phyloP scores from a whole-genome alignment of 805 yeast species.

The Saturnispora saitoi region DNA sequence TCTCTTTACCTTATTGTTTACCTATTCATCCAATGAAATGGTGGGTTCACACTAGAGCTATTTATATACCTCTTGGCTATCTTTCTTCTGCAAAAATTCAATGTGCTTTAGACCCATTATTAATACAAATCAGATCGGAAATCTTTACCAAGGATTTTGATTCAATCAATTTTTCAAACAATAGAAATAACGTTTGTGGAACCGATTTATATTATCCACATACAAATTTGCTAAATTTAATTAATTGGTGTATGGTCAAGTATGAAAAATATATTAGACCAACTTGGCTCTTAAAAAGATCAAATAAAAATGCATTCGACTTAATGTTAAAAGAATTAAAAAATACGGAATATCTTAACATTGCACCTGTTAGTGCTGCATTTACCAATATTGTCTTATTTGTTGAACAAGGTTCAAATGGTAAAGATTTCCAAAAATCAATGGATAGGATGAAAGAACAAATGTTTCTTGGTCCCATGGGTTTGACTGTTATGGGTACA shows the following conservation, averaged over 20 bases:
- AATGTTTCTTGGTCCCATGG: constrained; percentile 79
- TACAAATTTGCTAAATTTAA: constrained; percentile 51
- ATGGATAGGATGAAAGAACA: constrained; percentile 62
- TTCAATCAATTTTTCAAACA: constrained; percentile 53
- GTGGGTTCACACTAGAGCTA: constrained; percentile 98
- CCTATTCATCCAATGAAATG: constrained; percentile 93
- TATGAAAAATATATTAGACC: constrained; percentile 78
- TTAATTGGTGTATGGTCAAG: constrained; percentile 48
- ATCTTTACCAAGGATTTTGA: constrained; percentile 64
- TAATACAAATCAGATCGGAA: constrained; percentile 63
- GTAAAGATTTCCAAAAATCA: constrained; percentile 49
- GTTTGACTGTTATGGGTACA: constrained; percentile 92
- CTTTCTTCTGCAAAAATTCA: constrained; percentile 47
- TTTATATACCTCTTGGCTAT: constrained; percentile 82
- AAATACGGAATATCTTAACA: constrained; percentile 75
- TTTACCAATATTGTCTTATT: constrained; percentile 68
- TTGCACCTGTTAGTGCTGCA: constrained; percentile 92
- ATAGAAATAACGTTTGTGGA: constrained; percentile 82
- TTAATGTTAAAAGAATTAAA: constrained; percentile 62
- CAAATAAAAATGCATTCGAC: constrained; percentile 48
- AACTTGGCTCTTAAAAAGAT: constrained; percentile 48
- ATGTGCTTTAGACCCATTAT: constrained; percentile 55
- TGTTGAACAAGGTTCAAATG: constrained; percentile 60
- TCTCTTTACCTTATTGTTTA: constrained; percentile 72
- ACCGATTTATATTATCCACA: constrained; percentile 94